These are phyloP conservation scores for Paramyrothecium sp. DNA, from an alignment of 2,329 filamentous ascomycete genomes.

Conservation along the genomic window DNA sequence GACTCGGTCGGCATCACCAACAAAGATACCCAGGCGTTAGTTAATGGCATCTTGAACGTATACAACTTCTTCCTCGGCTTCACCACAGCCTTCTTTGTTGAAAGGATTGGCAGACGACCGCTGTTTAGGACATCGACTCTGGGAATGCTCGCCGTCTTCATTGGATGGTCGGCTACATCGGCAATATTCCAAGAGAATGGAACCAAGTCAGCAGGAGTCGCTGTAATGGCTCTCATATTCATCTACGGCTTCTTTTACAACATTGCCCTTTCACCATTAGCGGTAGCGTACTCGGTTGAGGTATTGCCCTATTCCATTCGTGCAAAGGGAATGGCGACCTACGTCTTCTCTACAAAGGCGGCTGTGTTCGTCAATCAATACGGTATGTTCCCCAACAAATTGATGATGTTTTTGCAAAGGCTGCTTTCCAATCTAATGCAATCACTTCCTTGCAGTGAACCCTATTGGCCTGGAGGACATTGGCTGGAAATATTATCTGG, in stretches of 20 bases:
- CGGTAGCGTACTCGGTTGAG: conserved; percentile 10
- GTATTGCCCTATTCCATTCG: conserved; percentile 13
- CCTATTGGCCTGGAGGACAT: conserved; percentile 21
- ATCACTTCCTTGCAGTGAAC: too few species aligned
- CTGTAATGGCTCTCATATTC: too few species aligned
- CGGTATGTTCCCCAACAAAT: too few species aligned
- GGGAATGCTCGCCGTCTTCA: too few species aligned
- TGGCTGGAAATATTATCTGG: conserved; percentile 17
- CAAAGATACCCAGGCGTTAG: conserved; percentile 22
- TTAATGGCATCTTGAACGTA: conserved; percentile 22
- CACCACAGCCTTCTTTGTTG: conserved; percentile 23
- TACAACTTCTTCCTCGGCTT: conserved; percentile 26
- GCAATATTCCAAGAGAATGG: too few species aligned
- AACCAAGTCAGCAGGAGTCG: too few species aligned
- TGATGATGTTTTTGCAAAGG: too few species aligned
- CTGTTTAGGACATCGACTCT: conserved; percentile 18
- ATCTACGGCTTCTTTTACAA: conserved; percentile 14
- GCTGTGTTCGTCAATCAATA: conserved; percentile 15
- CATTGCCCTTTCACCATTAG: conserved; percentile 11
- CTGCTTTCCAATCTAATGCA: too few species aligned
- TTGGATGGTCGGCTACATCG: too few species aligned
- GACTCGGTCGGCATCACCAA: conserved; percentile 25
- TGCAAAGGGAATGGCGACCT: conserved; percentile 11
- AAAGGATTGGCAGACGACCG: conserved; percentile 22
- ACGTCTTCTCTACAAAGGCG: conserved; percentile 11